Conservation (phyloP, 2,329 filamentous ascomycete species). For the Penicillium vulpinum region DNA sequence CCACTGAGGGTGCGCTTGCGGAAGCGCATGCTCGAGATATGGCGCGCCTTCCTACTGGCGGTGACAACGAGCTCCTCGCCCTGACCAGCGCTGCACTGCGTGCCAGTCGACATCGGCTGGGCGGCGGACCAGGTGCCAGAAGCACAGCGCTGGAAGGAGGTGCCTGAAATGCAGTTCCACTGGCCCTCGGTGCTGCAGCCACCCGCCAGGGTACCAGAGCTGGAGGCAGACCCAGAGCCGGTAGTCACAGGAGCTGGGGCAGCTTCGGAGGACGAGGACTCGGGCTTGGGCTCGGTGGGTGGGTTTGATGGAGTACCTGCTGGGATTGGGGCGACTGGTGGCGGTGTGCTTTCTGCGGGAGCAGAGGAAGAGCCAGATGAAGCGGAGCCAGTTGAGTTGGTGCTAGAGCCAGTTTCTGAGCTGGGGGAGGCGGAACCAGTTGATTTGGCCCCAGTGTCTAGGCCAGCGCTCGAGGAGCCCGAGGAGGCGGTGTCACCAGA, state of each 20-base stretch:
- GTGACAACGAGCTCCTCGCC: conserved; percentile 27
- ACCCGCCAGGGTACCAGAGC: conserved; percentile 41
- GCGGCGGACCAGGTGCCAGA: conserved; percentile 56
- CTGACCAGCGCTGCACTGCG: conserved; percentile 50
- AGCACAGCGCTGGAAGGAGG: conserved; percentile 63
- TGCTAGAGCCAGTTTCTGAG: conserved; percentile 9
- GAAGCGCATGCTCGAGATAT: conserved; percentile 31
- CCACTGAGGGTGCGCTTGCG: conserved; percentile 26
- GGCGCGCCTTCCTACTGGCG: conserved; percentile 26
- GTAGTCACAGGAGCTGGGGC: neutral
- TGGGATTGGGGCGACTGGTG: conserved; percentile 5
- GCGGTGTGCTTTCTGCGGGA: neutral
- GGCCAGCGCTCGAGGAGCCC: conserved; percentile 15
- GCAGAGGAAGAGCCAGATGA: conserved; percentile 6
- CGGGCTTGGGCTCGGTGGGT: neutral
- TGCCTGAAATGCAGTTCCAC: conserved; percentile 61
- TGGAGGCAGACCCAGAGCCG: neutral
- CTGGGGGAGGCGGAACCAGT: neutral
- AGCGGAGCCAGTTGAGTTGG: conserved; percentile 15
- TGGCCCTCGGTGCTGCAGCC: conserved; percentile 56
- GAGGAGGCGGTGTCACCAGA: conserved; percentile 32
- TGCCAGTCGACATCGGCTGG: conserved; percentile 56
- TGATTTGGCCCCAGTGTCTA: conserved; percentile 13
- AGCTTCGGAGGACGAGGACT: neutral
- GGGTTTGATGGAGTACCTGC: conserved; percentile 2